A percentile compares a stretch with the other conserved stretches of the same genome.
phyloP scores from a whole-genome alignment of 2,329 filamentous ascomycete species.

The Coniella vitis region DNA sequence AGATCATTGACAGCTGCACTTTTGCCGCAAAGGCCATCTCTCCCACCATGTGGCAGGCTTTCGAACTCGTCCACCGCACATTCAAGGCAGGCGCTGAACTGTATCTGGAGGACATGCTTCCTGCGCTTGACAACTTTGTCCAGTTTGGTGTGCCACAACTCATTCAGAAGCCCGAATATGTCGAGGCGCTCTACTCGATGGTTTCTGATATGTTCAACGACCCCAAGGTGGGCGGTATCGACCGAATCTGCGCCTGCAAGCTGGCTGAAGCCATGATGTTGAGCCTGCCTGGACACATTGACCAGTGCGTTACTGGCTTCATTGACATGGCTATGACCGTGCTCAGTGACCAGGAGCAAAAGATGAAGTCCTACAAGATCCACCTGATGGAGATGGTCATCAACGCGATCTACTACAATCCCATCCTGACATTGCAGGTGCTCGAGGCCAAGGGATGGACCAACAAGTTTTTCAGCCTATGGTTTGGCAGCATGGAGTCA shows the following conservation, averaged over 20 bases:
- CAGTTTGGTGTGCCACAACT: slow-evolving; percentile 81
- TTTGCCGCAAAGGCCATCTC: slow-evolving; percentile 96
- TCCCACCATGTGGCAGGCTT: slow-evolving; percentile 96
- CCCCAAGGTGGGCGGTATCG: slow-evolving; percentile 84
- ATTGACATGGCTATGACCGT: slow-evolving; percentile 83
- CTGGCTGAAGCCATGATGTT: slow-evolving; percentile 93
- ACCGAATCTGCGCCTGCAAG: slow-evolving; percentile 96
- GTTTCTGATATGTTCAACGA: slow-evolving; percentile 92
- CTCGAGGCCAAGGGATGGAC: slow-evolving; percentile 93
- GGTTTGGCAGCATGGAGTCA: slow-evolving; percentile 93
- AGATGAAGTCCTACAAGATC: slow-evolving; percentile 89
- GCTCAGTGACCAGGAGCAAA: slow-evolving; percentile 62
- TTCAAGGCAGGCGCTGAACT: slow-evolving; percentile 97
- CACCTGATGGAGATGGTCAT: slow-evolving; percentile 99
- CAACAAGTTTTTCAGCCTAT: slow-evolving; percentile 97
- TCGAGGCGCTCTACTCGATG: slow-evolving; percentile 87
- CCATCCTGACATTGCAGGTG: slow-evolving; percentile 72
- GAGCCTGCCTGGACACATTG: slow-evolving; percentile 80
- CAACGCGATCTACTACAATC: slow-evolving; percentile 97
- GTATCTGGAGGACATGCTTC: slow-evolving; percentile 98
- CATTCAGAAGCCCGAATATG: slow-evolving; percentile 75
- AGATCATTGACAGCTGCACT: slow-evolving; percentile 98
- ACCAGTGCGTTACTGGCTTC: slow-evolving; percentile 83
- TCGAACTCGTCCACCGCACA: slow-evolving; percentile 91
- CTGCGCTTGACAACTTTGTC: slow-evolving; percentile 95